Evolutionary conservation across 371 early-diverging fungal genomes (phyloP).

Genomic region (Lichtheimia corymbifera): DNA sequence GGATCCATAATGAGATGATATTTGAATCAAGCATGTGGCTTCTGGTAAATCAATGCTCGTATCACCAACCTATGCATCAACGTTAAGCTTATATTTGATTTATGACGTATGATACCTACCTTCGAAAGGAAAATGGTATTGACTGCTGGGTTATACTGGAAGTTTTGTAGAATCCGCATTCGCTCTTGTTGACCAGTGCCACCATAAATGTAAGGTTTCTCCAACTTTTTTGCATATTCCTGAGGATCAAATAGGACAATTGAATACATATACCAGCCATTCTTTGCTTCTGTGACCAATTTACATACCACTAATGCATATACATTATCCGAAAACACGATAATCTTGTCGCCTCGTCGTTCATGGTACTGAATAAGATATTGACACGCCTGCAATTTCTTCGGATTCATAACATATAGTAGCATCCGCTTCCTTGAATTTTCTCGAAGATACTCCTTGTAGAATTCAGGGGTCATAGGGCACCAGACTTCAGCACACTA

Average conservation of each 20-base stretch:
- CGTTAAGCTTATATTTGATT: too few relatives aligned
- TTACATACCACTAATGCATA: conserved; percentile 85
- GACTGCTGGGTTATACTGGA: conserved; percentile 91
- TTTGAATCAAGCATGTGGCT: conserved; percentile 99
- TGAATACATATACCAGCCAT: background rate
- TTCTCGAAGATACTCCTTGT: conserved; percentile 89
- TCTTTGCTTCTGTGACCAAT: background rate
- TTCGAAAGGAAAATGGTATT: conserved; percentile 99
- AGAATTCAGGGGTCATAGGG: conserved; percentile 98
- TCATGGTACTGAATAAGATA: conserved; percentile 97
- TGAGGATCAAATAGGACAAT: conserved; percentile 12
- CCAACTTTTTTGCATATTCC: conserved; percentile 91
- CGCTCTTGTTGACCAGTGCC: conserved; percentile 96
- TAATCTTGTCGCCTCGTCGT: conserved; percentile 97
- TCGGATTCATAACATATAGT: conserved; percentile 98
- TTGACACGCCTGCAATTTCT: conserved; percentile 98
- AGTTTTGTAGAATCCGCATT: conserved; percentile 93
- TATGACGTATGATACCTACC: conserved; percentile 41
- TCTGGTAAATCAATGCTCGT: conserved; percentile 99
- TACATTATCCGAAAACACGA: conserved; percentile 99
- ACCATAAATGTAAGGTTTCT: conserved; percentile 97
- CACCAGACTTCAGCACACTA: conserved; percentile 99
- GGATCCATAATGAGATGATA: conserved; percentile 99
- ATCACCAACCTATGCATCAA: conserved; percentile 78
- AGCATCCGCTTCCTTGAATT: conserved; percentile 80